Evolutionary conservation across 2,329 filamentous ascomycete species (phyloP).

Genomic region (Dendrostoma leiphaemia): DNA sequence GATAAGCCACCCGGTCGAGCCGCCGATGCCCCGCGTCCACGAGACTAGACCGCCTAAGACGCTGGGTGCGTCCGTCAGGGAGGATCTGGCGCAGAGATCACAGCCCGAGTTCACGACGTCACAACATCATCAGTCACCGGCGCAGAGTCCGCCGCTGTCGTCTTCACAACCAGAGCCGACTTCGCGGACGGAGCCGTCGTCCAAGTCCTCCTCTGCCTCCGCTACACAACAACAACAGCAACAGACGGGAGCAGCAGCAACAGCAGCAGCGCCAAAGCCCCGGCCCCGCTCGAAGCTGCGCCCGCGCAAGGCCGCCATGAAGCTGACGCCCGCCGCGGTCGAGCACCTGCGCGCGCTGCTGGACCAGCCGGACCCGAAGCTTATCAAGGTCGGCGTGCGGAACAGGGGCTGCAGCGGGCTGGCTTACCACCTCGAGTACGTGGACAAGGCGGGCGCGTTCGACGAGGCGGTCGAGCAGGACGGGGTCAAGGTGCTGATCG

Average conservation of each 20-base stretch:
- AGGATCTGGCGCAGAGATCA: constrained; percentile 66
- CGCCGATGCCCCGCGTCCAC: constrained; percentile 46
- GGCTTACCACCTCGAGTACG: constrained; percentile 91
- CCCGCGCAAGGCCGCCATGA: constrained; percentile 88
- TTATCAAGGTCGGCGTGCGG: constrained; percentile 91
- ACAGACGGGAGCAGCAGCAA: constrained; percentile 24
- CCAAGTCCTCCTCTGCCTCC: not conserved
- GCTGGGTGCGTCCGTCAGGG: constrained; percentile 43
- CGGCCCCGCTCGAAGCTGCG: constrained; percentile 59
- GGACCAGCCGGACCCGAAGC: constrained; percentile 82
- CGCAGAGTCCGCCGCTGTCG: no score
- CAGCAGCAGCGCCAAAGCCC: constrained; percentile 42
- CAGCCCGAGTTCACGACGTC: constrained; percentile 41
- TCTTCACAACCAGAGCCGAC: constrained; percentile 14
- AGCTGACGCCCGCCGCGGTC: constrained; percentile 76
- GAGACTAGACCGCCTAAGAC: constrained; percentile 48
- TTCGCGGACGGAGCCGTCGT: not conserved
- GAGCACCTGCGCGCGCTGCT: constrained; percentile 74
- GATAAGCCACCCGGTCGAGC: constrained; percentile 39
- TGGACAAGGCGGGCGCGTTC: constrained; percentile 83
- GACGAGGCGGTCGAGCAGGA: constrained; percentile 95
- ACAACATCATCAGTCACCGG: constrained; percentile 31
- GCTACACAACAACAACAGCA: not conserved
- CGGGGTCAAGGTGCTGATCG: constrained; percentile 91
- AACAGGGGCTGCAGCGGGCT: constrained; percentile 93